Base-by-base conservation (phyloP, 78 protist genomes). In the Dictyostelium brefeldianum region DNA sequence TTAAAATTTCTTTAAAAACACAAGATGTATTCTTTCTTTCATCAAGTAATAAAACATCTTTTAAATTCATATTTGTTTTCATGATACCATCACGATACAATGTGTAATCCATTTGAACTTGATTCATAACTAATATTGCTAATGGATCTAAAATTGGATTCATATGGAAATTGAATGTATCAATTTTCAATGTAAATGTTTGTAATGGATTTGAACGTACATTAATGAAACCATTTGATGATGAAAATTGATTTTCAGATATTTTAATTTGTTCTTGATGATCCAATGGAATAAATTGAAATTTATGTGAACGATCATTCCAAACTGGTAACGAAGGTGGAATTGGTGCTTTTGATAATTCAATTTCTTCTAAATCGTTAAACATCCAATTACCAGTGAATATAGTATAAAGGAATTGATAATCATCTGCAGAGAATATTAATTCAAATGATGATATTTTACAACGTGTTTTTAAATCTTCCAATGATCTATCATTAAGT, bases 351-450 rank as follows among this genome's bases (percentile, higher is more conserved):
- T 20, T 18, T 5, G 17, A 17, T 59, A 9, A 10, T 10, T 62
- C 70, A 3, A 7, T 7, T 17, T 67, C 75, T 31, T 27, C n/a
- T 12, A 53, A 10, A 7, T 71, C 81, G 22, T 59, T 47, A 25
- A 43, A 17, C 93, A 87, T 77, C 93, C 93, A 87, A 25, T 87
- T 80, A 9, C 85, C 57, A 56, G 93, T 87, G 62, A 87, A 87
- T 8, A 87, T 51, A 1, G 27, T 75, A 41, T 87, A 87, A 9
- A 87, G 25, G 78, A 87, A 87, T 46, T 25, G 20, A 48, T 87
- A 87, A 59, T 87, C 84, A 15, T 87, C 84, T 7, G 79, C 75
- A 17, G 51, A 59, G 67, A 87, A 51, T 5, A 64, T 51, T 22
- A 87, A 43, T 15, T 74, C 83, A 15, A 87, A 57, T 5, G 22